These are phyloP conservation scores for Pseudomassariella vexata DNA, from an alignment of 2,329 filamentous ascomycete species.

Conservation along the genomic window DNA sequence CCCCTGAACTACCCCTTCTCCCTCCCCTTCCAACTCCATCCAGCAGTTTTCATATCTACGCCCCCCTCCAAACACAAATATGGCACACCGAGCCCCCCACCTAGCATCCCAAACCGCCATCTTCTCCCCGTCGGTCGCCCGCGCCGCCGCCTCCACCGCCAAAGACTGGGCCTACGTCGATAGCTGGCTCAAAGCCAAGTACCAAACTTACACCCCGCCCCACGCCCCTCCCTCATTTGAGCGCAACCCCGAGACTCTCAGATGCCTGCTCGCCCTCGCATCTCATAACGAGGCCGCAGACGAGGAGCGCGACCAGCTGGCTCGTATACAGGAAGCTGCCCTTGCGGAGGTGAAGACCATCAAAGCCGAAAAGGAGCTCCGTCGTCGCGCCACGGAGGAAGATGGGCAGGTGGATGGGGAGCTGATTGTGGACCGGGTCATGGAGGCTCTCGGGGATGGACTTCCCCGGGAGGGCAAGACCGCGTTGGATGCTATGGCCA, in stretches of 20 bases:
- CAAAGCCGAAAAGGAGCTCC: constrained; percentile 26
- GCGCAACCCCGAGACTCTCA: constrained; percentile 78
- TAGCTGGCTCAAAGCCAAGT: constrained; percentile 71
- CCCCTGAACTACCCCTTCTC: too few species aligned
- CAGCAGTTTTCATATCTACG: too few species aligned
- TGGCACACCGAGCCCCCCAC: constrained; percentile 28
- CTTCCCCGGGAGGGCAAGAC: constrained; percentile 49
- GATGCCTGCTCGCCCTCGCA: constrained; percentile 67
- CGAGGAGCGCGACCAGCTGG: constrained; percentile 57
- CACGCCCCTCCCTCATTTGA: constrained; percentile 67
- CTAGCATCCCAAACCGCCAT: constrained; percentile 41
- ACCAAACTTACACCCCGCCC: constrained; percentile 54
- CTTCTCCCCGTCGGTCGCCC: constrained; percentile 63
- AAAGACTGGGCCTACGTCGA: constrained; percentile 91
- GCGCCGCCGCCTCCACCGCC: constrained; percentile 72
- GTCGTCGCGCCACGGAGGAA: constrained; percentile 1
- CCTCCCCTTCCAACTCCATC: too few species aligned
- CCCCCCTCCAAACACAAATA: constrained; percentile 10
- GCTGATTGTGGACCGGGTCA: constrained; percentile 32
- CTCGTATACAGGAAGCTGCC: constrained; percentile 53
- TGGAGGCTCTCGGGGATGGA: constrained; percentile 47
- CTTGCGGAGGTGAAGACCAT: constrained; percentile 43
- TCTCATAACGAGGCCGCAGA: constrained; percentile 72
- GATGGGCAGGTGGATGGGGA: constrained; percentile 12
- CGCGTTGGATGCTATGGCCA: constrained; percentile 53